phyloP scores from a whole-genome alignment of 306 rosid species.

The Casuarina cunninghamiana region DNA sequence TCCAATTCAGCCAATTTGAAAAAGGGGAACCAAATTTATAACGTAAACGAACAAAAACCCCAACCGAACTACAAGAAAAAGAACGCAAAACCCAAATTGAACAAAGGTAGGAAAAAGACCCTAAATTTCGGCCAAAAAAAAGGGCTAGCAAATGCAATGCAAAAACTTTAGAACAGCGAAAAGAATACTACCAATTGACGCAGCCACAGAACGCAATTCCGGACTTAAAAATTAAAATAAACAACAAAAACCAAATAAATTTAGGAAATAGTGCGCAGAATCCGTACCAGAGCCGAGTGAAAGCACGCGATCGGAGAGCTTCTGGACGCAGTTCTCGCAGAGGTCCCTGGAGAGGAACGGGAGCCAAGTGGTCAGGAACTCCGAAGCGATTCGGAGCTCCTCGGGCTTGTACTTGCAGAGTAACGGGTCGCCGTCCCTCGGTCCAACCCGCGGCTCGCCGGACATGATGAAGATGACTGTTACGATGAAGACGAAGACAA shows the following conservation, averaged over 20 bases:
- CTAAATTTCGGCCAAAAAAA: neutral
- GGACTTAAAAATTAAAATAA: neutral
- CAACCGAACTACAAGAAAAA: neutral
- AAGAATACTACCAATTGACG: neutral
- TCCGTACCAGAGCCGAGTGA: constrained; percentile 62
- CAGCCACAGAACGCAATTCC: neutral
- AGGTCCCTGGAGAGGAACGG: constrained; percentile 91
- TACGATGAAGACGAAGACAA: neutral
- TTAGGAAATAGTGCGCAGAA: neutral
- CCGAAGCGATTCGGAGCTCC: constrained; percentile 82
- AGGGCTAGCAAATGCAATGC: neutral
- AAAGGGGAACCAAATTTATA: neutral
- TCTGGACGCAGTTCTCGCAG: constrained; percentile 56
- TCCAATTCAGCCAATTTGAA: neutral
- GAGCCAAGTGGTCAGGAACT: constrained; percentile 81
- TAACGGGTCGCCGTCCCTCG: constrained; percentile 56
- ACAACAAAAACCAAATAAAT: neutral
- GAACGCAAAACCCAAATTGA: neutral
- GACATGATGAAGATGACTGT: constrained; percentile 45
- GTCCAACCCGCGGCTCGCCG: constrained; percentile 28
- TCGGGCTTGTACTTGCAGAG: constrained; percentile 60
- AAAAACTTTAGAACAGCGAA: neutral
- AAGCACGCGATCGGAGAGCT: constrained; percentile 71
- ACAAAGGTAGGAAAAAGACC: neutral
- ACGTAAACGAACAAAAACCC: neutral